Percentiles rank a stretch among this genome's conserved stretches.
Evolutionary conservation across 805 yeast species (phyloP).

Genomic region (Huiozyma naganishii): DNA sequence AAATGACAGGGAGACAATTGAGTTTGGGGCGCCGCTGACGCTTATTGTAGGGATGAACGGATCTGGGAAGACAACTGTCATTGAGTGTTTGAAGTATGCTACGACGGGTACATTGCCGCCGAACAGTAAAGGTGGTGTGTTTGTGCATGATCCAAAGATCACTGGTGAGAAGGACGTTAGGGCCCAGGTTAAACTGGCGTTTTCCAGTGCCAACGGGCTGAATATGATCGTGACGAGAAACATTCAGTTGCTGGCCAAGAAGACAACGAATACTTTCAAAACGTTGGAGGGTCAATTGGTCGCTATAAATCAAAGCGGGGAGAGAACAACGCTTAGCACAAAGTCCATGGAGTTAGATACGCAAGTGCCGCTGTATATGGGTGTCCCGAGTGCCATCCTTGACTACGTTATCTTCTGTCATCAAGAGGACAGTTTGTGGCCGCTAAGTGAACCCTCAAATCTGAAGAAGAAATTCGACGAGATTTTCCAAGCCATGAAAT

Average conservation of each 20-base stretch:
- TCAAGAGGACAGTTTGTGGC: constrained; percentile 97
- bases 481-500: constrained; percentile 89
- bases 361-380: constrained; percentile 72
- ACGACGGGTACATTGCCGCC: constrained; percentile 97
- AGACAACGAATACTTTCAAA: constrained; percentile 62
- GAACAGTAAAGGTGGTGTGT: constrained; percentile 91
- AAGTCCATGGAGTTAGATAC: constrained; percentile 76
- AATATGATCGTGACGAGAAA: constrained; percentile 82
- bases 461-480: constrained; percentile 92
- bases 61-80: constrained; percentile 91
- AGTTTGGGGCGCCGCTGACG: constrained; percentile 83
- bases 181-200: constrained; percentile 87
- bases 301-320: constrained; percentile 48
- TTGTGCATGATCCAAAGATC: constrained; percentile 83
- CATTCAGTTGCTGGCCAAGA: constrained; percentile 60
- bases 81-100: constrained; percentile 86
- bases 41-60: constrained; percentile 94
- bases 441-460: constrained; percentile 79
- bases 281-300: constrained; percentile 84
- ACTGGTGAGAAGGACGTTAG: constrained; percentile 65
- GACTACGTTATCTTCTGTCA: constrained; percentile 95
- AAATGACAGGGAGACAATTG: constrained; percentile 73
- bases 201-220: constrained; percentile 57
- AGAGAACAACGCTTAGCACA: constrained; percentile 64
- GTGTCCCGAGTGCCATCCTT: constrained; percentile 77